Base-by-base conservation (phyloP, 2,329 filamentous ascomycete genomes). In the Teratosphaeriaceae sp. region DNA sequence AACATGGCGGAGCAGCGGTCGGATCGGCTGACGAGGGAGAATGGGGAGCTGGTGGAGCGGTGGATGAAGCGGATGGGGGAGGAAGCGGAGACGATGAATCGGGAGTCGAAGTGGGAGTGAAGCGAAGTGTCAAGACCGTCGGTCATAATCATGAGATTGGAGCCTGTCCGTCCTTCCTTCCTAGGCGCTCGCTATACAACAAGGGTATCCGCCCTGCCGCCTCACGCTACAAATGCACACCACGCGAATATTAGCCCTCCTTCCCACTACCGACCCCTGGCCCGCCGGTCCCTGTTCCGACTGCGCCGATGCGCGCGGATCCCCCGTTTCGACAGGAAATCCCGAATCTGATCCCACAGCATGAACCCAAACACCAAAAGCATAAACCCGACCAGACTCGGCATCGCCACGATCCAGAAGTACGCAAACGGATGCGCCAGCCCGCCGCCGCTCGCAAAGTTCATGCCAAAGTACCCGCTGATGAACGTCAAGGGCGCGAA, bases 401-500 rank as follows among this genome's bases (percentile, higher is more conserved):
- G 71, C 0, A 66, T 55, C 0, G 69, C 69, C 13, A 73, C 66
- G 5, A 61, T 45, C 68, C 70, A 74, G 45, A 73, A 74, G 50
- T 9, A 74, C 1, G 62, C 60, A 52, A 81, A 78, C 4, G 69
- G 73, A 53, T 81, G 64, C 2, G 64, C 42, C 12, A 75, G 48
- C 1, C 78, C 71, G 20, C 15, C 18, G 12, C 38, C 38, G 21
- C 22, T 34, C 26, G 38, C 43, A 35, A 94, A 94, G 49, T 94
- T 94, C 70, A 65, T 62, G 12, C 71, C 71, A 44, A 72, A 67
- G 58, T 76, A 67, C n/a, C 56, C 88, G 3, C 86, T 89, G 47
- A 96, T 72, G 60, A 96, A 95, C 1, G 88, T 94, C 53, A 96
- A 65, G 0, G 89, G 90, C 13, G 95, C 70, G 65, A 96, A 96